Evolutionary conservation across 768 basidiomycete genomes (phyloP), one percentile per base, ranked within the genome.

Genomic region (Psilocybe cubensis): DNA sequence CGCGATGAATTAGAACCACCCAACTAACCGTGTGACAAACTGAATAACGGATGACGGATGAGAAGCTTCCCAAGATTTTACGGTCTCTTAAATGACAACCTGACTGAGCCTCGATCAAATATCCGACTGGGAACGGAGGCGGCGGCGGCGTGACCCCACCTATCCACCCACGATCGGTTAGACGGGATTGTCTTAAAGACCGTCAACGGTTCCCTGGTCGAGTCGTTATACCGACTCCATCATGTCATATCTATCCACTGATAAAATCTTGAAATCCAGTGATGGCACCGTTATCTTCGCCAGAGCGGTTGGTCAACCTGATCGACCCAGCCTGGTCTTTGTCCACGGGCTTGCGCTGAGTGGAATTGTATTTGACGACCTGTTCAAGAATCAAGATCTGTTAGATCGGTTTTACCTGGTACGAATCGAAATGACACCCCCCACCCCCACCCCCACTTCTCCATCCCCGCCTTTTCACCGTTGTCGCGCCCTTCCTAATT

Each of bases 251-350:
- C 10, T 38, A 44, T 46, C 56, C 4, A 45, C 50, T 40, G 47
- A 61, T 23, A 57, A 45, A 31, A 21, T 61, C 24, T 42, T 64
- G 20, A 62, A 54, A 27, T 64, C 60, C 33, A 58, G 55, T 29
- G 79, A 79, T 58, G 78, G 78, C 18, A 76, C 74, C 8, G 60
- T 50, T 25, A 71, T 81, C 40, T 78, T 70, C 54, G 77, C 78
- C 2, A 70, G 74, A 51, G 74, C 77, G 1, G 65, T 66, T n/a
- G 78, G 78, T 14, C 60, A 78, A 56, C 68, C 70, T 17, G 56
- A 58, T 24, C 75, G 75, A 52, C 74, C 68, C 28, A 66, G 72
- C 41, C 54, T 81, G 24, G 73, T 80, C 41, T 78, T 80, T 60
- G 65, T 79, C 17, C 78, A 78, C 60, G 78, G 79, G 2, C 66